A percentile compares a stretch with the other conserved stretches of the same genome.
These are phyloP conservation scores for Blastobotrys parvus DNA, from an alignment of 805 yeast genomes.

Conservation along the genomic window DNA sequence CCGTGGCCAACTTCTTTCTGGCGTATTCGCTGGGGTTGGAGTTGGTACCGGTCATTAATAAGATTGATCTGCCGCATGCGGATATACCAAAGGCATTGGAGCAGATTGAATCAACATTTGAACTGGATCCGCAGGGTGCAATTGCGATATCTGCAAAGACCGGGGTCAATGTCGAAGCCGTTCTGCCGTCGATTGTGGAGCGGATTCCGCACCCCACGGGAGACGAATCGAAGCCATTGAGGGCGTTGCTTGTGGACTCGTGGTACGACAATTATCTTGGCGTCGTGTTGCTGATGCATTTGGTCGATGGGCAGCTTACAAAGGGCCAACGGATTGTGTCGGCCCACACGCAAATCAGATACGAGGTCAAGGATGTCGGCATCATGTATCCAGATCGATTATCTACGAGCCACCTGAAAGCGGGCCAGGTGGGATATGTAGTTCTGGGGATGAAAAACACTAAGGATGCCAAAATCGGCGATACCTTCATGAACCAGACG, in stretches of 20 bases:
- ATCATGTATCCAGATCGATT: conserved; percentile 88
- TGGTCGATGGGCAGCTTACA: conserved; percentile 72
- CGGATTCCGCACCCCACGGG: conserved; percentile 78
- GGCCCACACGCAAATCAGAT: conserved; percentile 65
- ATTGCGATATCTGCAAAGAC: conserved; percentile 88
- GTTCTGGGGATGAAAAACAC: conserved; percentile 93
- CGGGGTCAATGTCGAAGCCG: conserved; percentile 66
- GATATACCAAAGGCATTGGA: conserved; percentile 72
- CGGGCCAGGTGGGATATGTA: conserved; percentile 93
- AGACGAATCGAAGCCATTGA: conserved; percentile 40
- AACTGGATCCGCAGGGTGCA: conserved; percentile 63
- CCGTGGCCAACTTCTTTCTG: conserved; percentile 91
- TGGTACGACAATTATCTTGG: conserved; percentile 96
- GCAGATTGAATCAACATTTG: conserved; percentile 81
- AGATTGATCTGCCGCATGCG: conserved; percentile 83
- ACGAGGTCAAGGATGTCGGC: conserved; percentile 89
- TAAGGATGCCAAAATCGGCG: conserved; percentile 83
- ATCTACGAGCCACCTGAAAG: conserved; percentile 52
- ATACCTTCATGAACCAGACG: conserved; percentile 59
- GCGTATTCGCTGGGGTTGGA: conserved; percentile 81
- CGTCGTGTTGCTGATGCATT: conserved; percentile 73
- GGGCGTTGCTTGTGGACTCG: conserved; percentile 85
- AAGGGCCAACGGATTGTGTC: conserved; percentile 71
- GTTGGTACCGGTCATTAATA: conserved; percentile 82
- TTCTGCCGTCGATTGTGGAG: conserved; percentile 76